A percentile compares a stretch with the other conserved stretches of the same genome.
Evolutionary conservation across 352 stramenopile species (phyloP).

Genomic region (Globisporangium emineosum): DNA sequence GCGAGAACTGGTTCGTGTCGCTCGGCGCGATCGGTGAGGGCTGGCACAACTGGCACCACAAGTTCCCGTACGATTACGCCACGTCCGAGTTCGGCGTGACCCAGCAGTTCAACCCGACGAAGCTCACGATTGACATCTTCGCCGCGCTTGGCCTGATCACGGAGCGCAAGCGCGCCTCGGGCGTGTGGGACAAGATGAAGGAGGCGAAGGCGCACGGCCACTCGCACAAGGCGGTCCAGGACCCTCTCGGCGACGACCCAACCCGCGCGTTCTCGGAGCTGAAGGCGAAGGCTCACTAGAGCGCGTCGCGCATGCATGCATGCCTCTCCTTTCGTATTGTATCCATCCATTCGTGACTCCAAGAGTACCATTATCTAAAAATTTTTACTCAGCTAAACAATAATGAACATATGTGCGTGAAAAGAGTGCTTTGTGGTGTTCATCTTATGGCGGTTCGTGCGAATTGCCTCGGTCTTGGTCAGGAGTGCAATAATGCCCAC

Average conservation of each 20-base stretch:
- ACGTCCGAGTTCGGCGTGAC: conserved; percentile 96
- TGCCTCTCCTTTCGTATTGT: too few species aligned
- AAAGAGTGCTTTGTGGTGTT: background rate
- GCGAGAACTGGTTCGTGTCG: conserved; percentile 97
- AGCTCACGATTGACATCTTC: conserved; percentile 95
- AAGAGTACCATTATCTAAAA: background rate
- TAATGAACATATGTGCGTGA: background rate
- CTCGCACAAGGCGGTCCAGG: conserved; percentile 30
- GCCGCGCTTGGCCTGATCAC: conserved; percentile 90
- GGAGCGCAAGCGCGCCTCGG: conserved; percentile 92
- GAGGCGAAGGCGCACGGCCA: conserved; percentile 37
- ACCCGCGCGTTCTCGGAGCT: conserved; percentile 54
- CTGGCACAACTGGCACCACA: conserved; percentile 99
- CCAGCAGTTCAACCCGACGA: conserved; percentile 97
- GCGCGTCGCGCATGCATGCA: background rate
- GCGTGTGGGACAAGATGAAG: conserved; percentile 93
- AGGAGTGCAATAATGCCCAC: background rate
- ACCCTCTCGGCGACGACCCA: conserved; percentile 58
- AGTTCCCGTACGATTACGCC: conserved; percentile 99
- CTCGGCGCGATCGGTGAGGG: conserved; percentile 95
- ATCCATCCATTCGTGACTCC: background rate
- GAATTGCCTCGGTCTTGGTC: too few species aligned
- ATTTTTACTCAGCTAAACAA: background rate
- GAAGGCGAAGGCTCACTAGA: conserved; percentile 30
- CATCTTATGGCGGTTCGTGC: too few species aligned